Evolutionary conservation across 495 filamentous ascomycete genomes (phyloP), one percentile per base, ranked within the genome.

Genomic region (Daldinia caldariorum): DNA sequence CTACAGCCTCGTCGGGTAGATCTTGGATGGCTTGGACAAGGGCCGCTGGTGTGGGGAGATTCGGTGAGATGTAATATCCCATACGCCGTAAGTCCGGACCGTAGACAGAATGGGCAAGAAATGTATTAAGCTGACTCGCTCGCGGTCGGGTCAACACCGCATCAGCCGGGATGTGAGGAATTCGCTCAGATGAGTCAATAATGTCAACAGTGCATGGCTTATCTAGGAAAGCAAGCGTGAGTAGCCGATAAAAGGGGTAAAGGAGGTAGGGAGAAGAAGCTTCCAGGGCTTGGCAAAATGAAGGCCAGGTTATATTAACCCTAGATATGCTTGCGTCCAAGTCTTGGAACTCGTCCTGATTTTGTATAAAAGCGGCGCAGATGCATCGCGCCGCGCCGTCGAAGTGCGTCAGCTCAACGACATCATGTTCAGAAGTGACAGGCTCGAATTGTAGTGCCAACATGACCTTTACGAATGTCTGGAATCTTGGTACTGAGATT

Each of bases 221-320:
- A 32, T 45, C 49, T 22, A 76, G 18, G 20, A 76, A 67, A 26
- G 57, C 39, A 14, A 31, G 31, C 12, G 54, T 41, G 57, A 76
- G 62, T 1, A 76, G 47, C 1, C 56, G 67, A 34, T 73, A 73
- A 16, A 73, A 50, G 9, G 77, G 72, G 31, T 78, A 72, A 26
- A 75, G 51, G 0, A 77, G 72, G 43, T 78, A 79, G n/a, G 76
- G 74, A 12, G 73, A 71, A 29, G 77, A 66, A 66, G 79, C 74
- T 50, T 73, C 71, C 4, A 79, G 63, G 8, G 75, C 75, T 51
- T 70, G 67, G 58, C 83, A 80, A 58, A 81, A 80, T 76, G 82
- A 81, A 14, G 63, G 73, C 63, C 62, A 61, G 7, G 70, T 71
- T 47, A 76, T 71, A n/a, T n/a, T n/a, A 35, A 71, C 22, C 10